Percentiles rank a stretch among this genome's conserved stretches.
Conservation (phyloP, 73 alveolate species). For the Paramecium biaurelia region DNA sequence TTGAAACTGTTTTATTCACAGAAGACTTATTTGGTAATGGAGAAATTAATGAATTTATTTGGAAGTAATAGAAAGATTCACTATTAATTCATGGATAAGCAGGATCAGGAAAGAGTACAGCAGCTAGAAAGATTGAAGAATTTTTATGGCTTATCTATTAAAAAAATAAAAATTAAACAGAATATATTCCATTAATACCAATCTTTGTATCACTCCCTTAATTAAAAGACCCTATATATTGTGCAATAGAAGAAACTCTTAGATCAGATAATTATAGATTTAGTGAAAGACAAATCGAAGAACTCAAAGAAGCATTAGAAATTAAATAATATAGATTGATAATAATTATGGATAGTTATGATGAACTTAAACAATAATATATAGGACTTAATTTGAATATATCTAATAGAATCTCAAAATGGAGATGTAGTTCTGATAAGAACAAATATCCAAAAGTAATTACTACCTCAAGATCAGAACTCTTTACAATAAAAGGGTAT, state of each 20-base stretch:
- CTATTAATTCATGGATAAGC: slow-evolving; percentile 28
- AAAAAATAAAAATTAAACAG: neutral
- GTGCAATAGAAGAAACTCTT: slow-evolving; percentile 20
- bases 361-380: neutral
- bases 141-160: neutral
- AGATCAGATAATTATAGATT: slow-evolving; percentile 16
- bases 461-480: slow-evolving; percentile 18
- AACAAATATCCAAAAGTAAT: neutral
- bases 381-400: neutral
- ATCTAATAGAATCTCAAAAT: neutral
- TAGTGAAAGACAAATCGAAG: neutral
- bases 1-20: neutral
- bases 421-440: neutral
- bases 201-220: neutral
- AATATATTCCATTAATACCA: neutral
- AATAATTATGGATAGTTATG: slow-evolving; percentile 34
- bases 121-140: slow-evolving; percentile 9
- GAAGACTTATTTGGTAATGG: slow-evolving; percentile 19
- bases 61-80: neutral
- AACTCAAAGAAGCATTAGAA: neutral
- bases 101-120: slow-evolving; percentile 9
- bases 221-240: slow-evolving; percentile 24
- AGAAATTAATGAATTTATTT: slow-evolving; percentile 29
- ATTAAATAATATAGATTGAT: neutral
- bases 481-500: neutral